Percentiles rank a stretch among this genome's conserved stretches.
Conservation (phyloP, 2,329 filamentous ascomycete species). For the Aspergillus ibericus region DNA sequence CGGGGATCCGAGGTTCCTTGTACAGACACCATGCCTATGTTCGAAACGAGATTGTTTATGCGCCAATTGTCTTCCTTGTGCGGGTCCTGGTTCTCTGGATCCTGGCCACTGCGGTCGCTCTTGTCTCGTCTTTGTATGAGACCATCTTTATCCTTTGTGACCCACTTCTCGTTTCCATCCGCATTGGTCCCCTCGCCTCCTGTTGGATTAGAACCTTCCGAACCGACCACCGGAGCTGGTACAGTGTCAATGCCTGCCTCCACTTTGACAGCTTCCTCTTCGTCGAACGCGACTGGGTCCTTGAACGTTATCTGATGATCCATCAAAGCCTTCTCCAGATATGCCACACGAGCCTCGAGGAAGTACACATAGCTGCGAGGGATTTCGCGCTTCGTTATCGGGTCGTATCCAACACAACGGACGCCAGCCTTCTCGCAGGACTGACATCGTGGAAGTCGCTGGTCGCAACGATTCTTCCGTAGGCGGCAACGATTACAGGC, state of each 20-base stretch:
- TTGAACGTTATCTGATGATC: conserved; percentile 71
- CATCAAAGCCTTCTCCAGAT: conserved; percentile 74
- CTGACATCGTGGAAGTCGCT: conserved; percentile 84
- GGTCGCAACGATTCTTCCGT: conserved; percentile 93
- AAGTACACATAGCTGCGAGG: conserved; percentile 93
- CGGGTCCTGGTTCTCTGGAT: conserved; percentile 39
- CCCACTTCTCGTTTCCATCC: conserved; percentile 15
- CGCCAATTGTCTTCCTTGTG: conserved; percentile 60
- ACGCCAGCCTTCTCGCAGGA: conserved; percentile 92
- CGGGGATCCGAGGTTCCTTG: conserved; percentile 76
- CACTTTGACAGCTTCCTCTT: conserved; percentile 38
- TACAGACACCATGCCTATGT: conserved; percentile 73
- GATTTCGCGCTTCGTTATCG: conserved; percentile 94
- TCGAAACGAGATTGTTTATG: conserved; percentile 66
- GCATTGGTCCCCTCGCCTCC: conserved; percentile 17
- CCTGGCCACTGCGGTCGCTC: conserved; percentile 19
- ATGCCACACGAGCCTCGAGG: conserved; percentile 79
- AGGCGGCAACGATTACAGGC: conserved; percentile 91
- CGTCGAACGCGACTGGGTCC: conserved; percentile 67
- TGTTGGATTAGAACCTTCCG: conserved; percentile 18
- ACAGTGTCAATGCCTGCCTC: conserved; percentile 30
- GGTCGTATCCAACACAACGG: conserved; percentile 91
- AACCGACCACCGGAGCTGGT: conserved; percentile 15
- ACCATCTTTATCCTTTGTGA: conserved; percentile 27
- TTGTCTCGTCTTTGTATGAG: conserved; percentile 17